Base-by-base conservation (phyloP, 441 rosid genomes). In the Erodium trifolium region DNA sequence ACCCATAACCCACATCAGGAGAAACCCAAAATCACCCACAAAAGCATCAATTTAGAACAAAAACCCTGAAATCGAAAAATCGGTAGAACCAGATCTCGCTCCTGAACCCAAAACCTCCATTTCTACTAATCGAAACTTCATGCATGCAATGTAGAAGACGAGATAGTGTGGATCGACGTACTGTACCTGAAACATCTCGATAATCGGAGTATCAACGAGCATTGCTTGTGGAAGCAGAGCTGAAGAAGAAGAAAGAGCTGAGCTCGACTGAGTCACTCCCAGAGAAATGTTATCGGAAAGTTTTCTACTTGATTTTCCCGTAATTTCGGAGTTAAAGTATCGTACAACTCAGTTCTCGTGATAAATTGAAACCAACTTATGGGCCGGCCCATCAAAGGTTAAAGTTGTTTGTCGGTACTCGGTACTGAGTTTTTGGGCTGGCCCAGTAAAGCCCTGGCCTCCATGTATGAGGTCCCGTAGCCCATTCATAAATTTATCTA, bases 241-340 rank as follows among this genome's bases (percentile, higher is more conserved):
- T 19, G 27, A 23, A 23, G 29, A 10, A 18, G 63, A 3, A 19
- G 63, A 19, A 19, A 31, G 8, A 59, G 62, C 62, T 55, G 62
- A 55, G 23, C 62, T 55, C 43, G 62, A 57, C 63, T 57, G 63
- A 57, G 63, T 57, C 63, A 19, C 63, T 18, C 63, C 7, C 63
- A 17, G 63, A 57, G 29, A 17, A 8, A 51, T 13, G 18, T 57
- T 18, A 57, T 59, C 29, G 63, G 6, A 8, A 59, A 14, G 59
- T 47, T 11, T 47, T 47, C 14, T 47, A 51, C 59, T 51, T 8
- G 19, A 59, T 59, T 59, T 59, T 17, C 63, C 63, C 9, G 31
- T 11, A 2, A 18, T 18, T 18, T 59, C 6, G 63, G 63, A 59
- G 29, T 19, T 31, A 17, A 55, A 11, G 12, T 47, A 45, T 45